phyloP scores from a whole-genome alignment of 495 filamentous ascomycete species.

The Aspergillus saccharolyticus region DNA sequence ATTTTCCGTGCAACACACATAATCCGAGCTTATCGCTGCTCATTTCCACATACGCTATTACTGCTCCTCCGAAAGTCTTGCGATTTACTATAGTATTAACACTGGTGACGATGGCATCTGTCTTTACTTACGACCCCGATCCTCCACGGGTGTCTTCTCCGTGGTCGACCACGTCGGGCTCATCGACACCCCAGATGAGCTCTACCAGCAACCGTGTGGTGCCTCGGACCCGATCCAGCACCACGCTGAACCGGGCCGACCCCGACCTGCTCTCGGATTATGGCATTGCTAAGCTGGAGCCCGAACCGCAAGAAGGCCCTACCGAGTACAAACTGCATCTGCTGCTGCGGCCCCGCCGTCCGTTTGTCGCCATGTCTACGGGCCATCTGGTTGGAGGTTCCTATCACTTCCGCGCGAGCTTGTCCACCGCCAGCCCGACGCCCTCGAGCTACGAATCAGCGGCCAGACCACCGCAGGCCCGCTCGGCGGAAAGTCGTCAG shows the following conservation, averaged over 20 bases:
- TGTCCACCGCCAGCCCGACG: slow-evolving; percentile 19
- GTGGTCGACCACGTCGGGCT: slow-evolving; percentile 63
- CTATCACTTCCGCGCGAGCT: slow-evolving; percentile 45
- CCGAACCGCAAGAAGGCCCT: slow-evolving; percentile 90
- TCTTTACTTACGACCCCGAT: slow-evolving; percentile 91
- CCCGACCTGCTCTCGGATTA: slow-evolving; percentile 58
- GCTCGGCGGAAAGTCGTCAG: slow-evolving; percentile 55
- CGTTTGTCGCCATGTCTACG: slow-evolving; percentile 59
- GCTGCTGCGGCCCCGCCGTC: slow-evolving; percentile 72
- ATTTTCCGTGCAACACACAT: not conserved
- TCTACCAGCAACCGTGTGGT: slow-evolving; percentile 17
- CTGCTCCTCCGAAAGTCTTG: no score
- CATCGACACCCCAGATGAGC: slow-evolving; percentile 34
- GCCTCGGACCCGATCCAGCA: slow-evolving; percentile 25
- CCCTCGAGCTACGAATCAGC: slow-evolving; percentile 24
- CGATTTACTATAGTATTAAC: not conserved
- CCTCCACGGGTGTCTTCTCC: slow-evolving; percentile 84
- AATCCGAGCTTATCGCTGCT: no score
- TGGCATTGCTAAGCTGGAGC: slow-evolving; percentile 69
- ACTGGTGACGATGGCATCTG: slow-evolving; percentile 67
- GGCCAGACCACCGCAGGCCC: slow-evolving; percentile 24
- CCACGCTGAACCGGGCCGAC: slow-evolving; percentile 30
- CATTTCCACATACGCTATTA: no score
- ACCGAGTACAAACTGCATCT: slow-evolving; percentile 96
- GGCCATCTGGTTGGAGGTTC: slow-evolving; percentile 56